These are phyloP conservation scores for Letharia lupina DNA, from an alignment of 495 filamentous ascomycete species.

Conservation along the genomic window DNA sequence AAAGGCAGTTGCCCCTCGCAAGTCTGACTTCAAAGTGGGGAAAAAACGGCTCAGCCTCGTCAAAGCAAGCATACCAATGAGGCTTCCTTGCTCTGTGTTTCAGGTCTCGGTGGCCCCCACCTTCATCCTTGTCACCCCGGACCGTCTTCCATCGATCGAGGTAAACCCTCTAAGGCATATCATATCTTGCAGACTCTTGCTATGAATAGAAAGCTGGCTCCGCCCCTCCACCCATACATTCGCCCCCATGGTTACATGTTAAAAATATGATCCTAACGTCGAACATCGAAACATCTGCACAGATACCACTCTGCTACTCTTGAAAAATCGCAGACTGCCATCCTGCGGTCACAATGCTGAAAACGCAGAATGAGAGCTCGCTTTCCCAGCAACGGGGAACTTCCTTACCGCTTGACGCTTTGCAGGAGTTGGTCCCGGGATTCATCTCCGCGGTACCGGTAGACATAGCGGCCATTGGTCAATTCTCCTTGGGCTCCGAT, in stretches of 20 bases:
- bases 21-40: not conserved
- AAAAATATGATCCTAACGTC: not conserved
- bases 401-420: not conserved
- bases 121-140: not conserved
- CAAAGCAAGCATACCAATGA: conserved; percentile 1
- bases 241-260: not conserved
- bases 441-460: not conserved
- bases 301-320: not conserved
- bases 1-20: too few species aligned
- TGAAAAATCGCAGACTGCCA: too few species aligned
- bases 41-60: not conserved
- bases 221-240: not conserved
- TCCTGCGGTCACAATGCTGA: not conserved
- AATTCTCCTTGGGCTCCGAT: not conserved
- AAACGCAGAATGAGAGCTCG: not conserved
- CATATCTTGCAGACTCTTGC: not conserved
- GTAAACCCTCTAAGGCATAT: not conserved
- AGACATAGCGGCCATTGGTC: not conserved
- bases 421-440: not conserved
- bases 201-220: not conserved
- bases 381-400: not conserved
- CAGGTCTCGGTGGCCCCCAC: not conserved
- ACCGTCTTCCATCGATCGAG: not conserved
- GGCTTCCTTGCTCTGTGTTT: not conserved
- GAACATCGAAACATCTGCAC: not conserved